Conservation (phyloP, 495 filamentous ascomycete species). For the Aspergillus mulundensis region DNA sequence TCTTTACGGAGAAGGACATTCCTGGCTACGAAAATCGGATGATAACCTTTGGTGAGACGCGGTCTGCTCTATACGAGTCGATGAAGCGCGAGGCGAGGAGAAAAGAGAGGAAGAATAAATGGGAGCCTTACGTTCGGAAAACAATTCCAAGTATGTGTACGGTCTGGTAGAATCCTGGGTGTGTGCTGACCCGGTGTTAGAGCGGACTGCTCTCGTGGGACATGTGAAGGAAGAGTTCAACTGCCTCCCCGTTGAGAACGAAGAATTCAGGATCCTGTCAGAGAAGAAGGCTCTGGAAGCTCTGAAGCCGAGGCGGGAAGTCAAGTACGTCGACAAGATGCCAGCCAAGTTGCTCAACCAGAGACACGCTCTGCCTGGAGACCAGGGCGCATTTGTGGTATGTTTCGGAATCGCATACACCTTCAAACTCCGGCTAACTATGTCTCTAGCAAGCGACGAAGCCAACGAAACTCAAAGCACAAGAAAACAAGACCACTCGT, state of each 20-base stretch:
- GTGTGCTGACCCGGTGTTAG: conserved; percentile 40
- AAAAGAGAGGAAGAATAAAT: conserved; percentile 54
- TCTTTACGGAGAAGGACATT: conserved; percentile 90
- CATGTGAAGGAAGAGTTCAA: conserved; percentile 71
- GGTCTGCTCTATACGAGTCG: conserved; percentile 44
- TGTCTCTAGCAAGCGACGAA: conserved; percentile 34
- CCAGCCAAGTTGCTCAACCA: conserved; percentile 36
- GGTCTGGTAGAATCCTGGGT: background rate
- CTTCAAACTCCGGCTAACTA: conserved; percentile 14
- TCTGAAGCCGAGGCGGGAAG: conserved; percentile 57
- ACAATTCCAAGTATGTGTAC: conserved; percentile 70
- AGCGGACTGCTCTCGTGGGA: conserved; percentile 76
- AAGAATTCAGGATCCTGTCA: conserved; percentile 62
- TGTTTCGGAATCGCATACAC: conserved; percentile 13
- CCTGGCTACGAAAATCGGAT: conserved; percentile 63
- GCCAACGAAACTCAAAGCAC: conserved; percentile 39
- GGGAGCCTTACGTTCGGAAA: conserved; percentile 67
- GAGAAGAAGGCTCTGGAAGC: conserved; percentile 56
- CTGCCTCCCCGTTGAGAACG: conserved; percentile 70
- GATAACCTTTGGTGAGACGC: conserved; percentile 41
- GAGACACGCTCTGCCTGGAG: conserved; percentile 35
- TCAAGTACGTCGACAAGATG: conserved; percentile 38
- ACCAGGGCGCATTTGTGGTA: conserved; percentile 41
- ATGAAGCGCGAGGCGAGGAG: conserved; percentile 46
- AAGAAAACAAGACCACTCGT: conserved; percentile 78